A percentile compares a stretch with the other conserved stretches of the same genome.
Evolutionary conservation across 805 yeast genomes (phyloP).

Genomic region (Metschnikowia proteae): DNA sequence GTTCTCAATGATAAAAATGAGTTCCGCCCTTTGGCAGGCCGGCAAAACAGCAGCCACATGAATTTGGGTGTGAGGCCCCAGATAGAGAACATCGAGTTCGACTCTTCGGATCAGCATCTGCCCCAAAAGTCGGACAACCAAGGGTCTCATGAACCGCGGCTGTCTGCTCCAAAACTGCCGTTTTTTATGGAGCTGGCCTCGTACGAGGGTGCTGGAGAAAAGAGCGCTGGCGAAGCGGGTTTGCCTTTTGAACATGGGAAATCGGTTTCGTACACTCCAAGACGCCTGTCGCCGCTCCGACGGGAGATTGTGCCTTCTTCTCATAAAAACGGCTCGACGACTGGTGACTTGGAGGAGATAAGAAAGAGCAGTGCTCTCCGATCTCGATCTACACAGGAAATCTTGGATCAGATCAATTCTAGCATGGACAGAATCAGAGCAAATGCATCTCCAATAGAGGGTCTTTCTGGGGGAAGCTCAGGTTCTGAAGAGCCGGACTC

Average conservation of each 20-base stretch:
- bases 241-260: neutral
- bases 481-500: neutral
- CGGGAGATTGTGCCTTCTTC: slow-evolving; percentile 8
- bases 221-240: neutral
- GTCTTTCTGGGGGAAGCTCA: neutral
- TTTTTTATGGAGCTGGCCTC: neutral
- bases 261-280: slow-evolving; percentile 8
- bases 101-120: slow-evolving; percentile 22
- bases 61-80: neutral
- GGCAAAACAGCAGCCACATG: neutral
- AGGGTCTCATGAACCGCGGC: neutral
- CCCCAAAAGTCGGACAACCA: slow-evolving; percentile 5
- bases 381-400: slow-evolving; percentile 17
- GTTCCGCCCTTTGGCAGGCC: slow-evolving; percentile 18
- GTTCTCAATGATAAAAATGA: slow-evolving; percentile 25
- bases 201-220: neutral
- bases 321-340: slow-evolving; percentile 1
- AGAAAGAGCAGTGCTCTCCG: slow-evolving; percentile 13
- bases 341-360: slow-evolving; percentile 10
- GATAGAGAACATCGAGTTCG: slow-evolving; percentile 23
- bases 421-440: slow-evolving; percentile 16
- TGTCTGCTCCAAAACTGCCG: neutral
- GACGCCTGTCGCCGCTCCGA: slow-evolving; percentile 16
- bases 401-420: slow-evolving; percentile 25
- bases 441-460: neutral